These are phyloP conservation scores for Pleurotus djamor DNA, from an alignment of 768 basidiomycete genomes.

Conservation along the genomic window DNA sequence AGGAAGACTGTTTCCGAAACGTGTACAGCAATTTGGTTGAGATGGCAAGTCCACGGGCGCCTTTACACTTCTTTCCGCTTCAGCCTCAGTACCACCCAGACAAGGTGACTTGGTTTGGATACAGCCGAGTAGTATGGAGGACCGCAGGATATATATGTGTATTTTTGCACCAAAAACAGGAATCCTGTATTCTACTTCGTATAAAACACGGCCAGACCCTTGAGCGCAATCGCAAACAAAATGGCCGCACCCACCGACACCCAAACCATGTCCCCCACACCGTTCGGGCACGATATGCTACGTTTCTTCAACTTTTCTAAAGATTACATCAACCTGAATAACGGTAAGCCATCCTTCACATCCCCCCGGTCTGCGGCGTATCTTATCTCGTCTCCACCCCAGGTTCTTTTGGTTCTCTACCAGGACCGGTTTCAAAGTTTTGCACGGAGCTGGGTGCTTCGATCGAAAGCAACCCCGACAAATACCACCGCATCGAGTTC, in stretches of 20 bases:
- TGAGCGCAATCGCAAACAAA: not conserved
- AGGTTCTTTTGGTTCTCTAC: conserved; percentile 63
- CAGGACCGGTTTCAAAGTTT: conserved; percentile 46
- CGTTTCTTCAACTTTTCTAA: conserved; percentile 57
- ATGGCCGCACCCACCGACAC: too few relatives aligned
- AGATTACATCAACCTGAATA: conserved; percentile 62
- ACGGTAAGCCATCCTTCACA: conserved; percentile 36
- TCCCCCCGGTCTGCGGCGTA: not conserved
- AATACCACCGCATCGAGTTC: conserved; percentile 41
- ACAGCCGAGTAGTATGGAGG: not conserved
- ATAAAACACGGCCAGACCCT: not conserved
- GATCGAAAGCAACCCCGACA: conserved; percentile 56
- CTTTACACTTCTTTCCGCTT: too few relatives aligned
- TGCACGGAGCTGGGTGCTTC: conserved; percentile 35
- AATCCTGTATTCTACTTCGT: not conserved
- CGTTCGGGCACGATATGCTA: conserved; percentile 55
- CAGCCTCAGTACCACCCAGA: too few relatives aligned
- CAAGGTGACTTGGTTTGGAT: too few relatives aligned
- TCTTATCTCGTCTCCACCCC: conserved; percentile 1
- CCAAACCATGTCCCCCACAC: not conserved
- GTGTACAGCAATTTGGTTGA: too few relatives aligned
- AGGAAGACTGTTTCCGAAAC: too few relatives aligned
- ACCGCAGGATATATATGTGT: not conserved
- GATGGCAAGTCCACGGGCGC: too few relatives aligned
- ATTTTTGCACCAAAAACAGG: not conserved